Evolutionary conservation across 441 rosid genomes (phyloP).

Genomic region (Populus hybrid): DNA sequence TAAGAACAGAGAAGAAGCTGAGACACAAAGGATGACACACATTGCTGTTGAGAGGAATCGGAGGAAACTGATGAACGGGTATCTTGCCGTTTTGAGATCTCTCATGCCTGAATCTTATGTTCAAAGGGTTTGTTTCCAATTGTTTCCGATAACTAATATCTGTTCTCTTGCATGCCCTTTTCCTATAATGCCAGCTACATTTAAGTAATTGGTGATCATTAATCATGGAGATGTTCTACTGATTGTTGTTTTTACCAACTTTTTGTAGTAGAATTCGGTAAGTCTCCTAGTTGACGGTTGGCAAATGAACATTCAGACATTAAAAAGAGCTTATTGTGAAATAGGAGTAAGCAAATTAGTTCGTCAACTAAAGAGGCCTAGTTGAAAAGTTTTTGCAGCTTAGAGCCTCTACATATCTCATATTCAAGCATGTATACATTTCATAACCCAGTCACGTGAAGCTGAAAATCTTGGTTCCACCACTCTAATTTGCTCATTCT

Average conservation of each 20-base stretch:
- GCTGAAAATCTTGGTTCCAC: background rate
- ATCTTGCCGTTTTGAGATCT: constrained; percentile 67
- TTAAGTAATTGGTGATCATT: background rate
- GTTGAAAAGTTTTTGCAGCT: background rate
- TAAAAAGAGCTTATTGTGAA: background rate
- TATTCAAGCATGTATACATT: background rate
- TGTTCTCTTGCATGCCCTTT: background rate
- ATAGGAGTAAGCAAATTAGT: background rate
- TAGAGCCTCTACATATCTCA: background rate
- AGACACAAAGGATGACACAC: constrained; percentile 85
- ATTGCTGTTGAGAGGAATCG: constrained; percentile 88
- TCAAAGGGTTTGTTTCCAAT: constrained; percentile 53
- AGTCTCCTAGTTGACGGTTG: background rate
- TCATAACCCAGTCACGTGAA: background rate
- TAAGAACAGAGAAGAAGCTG: constrained; percentile 83
- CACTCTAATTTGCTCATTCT: background rate
- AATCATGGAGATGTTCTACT: background rate
- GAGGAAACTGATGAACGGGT: constrained; percentile 82
- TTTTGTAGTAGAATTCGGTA: background rate
- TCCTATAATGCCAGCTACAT: background rate
- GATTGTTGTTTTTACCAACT: background rate
- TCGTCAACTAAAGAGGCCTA: background rate
- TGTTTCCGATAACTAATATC: background rate
- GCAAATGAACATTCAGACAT: background rate
- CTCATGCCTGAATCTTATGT: constrained; percentile 86